These are phyloP conservation scores for Chlorella sorokiniana DNA, from an alignment of 139 green algal species.

Conservation along the genomic window DNA sequence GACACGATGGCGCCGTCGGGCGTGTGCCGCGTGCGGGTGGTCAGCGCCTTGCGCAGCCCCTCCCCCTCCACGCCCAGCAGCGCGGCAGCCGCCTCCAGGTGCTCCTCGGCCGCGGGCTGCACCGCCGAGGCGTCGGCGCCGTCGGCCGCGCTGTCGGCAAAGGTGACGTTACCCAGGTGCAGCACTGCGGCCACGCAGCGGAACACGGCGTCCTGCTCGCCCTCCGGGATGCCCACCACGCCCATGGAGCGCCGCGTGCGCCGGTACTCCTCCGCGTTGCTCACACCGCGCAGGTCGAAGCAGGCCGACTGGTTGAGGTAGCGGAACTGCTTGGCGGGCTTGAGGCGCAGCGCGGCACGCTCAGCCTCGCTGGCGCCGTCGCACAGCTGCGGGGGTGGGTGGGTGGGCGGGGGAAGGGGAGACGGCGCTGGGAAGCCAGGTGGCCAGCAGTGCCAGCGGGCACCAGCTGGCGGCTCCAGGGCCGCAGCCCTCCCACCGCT, in stretches of 20 bases:
- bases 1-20: conserved; percentile 89
- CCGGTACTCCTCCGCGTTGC: conserved; percentile 93
- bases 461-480: too few species aligned
- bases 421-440: neutral
- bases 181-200: conserved; percentile 90
- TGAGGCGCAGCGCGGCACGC: conserved; percentile 65
- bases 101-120: conserved; percentile 25
- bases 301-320: conserved; percentile 92
- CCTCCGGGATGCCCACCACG: conserved; percentile 87
- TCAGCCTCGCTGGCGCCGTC: conserved; percentile 83
- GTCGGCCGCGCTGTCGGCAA: conserved; percentile 63
- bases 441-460: too few species aligned
- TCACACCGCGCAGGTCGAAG: conserved; percentile 81
- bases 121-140: conserved; percentile 37
- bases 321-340: conserved; percentile 69
- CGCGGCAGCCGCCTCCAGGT: conserved; percentile 60
- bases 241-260: conserved; percentile 90
- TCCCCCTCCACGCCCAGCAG: conserved; percentile 80
- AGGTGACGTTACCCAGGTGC: conserved; percentile 94
- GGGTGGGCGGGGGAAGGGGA: neutral
- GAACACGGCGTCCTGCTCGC: conserved; percentile 85
- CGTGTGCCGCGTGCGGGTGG: conserved; percentile 89
- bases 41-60: conserved; percentile 83
- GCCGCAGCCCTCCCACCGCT: too few species aligned
- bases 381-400: conserved; percentile 75